Percentiles rank a stretch among this genome's conserved stretches.
phyloP scores from a whole-genome alignment of 495 filamentous ascomycete species.

The Elaphomyces granulatus region DNA sequence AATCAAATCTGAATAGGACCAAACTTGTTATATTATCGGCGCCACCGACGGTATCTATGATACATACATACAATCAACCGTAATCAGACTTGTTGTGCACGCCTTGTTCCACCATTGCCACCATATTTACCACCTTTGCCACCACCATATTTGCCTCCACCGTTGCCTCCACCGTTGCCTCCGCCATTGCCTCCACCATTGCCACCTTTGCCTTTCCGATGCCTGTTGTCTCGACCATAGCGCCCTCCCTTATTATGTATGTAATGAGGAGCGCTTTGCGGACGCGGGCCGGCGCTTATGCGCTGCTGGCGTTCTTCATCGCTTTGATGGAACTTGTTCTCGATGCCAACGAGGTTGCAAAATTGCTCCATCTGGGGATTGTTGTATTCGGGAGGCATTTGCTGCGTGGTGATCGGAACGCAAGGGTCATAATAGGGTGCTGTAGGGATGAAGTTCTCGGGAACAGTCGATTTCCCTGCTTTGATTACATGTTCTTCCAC shows the following conservation, averaged over 20 bases:
- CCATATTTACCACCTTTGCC: no score
- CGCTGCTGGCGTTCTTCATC: conserved; percentile 51
- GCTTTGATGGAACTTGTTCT: conserved; percentile 57
- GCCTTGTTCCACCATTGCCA: no score
- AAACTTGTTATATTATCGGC: no score
- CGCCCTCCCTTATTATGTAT: conserved; percentile 8
- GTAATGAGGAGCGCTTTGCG: conserved; percentile 10
- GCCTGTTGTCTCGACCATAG: conserved; percentile 9
- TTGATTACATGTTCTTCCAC: conserved; percentile 56
- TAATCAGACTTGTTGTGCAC: no score
- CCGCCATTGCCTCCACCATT: conserved; percentile 4
- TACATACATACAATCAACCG: no score
- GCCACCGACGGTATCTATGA: no score
- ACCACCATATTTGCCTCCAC: background rate
- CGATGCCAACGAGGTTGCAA: conserved; percentile 61
- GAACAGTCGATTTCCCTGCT: conserved; percentile 45
- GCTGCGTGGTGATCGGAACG: conserved; percentile 19
- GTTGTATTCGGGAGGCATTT: conserved; percentile 57
- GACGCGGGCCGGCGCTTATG: conserved; percentile 20
- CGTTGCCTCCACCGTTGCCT: background rate
- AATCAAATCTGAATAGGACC: no score
- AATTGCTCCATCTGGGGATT: conserved; percentile 70
- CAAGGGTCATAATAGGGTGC: conserved; percentile 51
- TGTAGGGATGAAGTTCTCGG: conserved; percentile 59
- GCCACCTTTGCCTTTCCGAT: conserved; percentile 11